phyloP scores from a whole-genome alignment of 306 rosid species.

The Glycine tomentella region DNA sequence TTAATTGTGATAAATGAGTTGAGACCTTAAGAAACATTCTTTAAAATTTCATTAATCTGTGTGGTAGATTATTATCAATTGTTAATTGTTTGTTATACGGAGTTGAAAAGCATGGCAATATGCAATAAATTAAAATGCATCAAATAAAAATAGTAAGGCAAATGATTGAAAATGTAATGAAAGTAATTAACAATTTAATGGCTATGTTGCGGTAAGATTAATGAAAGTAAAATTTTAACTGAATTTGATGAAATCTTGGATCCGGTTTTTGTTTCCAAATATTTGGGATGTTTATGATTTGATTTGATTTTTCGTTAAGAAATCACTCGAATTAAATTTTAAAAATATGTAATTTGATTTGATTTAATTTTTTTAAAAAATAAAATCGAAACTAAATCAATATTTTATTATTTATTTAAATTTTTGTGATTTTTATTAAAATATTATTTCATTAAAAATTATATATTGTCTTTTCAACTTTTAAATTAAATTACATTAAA shows the following conservation, averaged over 20 bases:
- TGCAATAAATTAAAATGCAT: not conserved
- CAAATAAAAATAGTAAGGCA: not conserved
- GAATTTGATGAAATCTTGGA: not conserved
- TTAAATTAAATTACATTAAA: no score
- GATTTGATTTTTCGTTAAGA: no score
- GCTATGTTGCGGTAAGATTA: not conserved
- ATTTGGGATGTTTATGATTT: no score
- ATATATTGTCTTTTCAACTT: no score
- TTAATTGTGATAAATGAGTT: slow-evolving; percentile 27
- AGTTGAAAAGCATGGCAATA: not conserved
- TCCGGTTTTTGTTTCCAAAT: not conserved
- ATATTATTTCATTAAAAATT: no score
- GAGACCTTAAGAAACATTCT: not conserved
- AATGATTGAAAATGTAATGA: not conserved
- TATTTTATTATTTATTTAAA: no score
- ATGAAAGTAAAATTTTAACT: not conserved
- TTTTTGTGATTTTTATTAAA: no score
- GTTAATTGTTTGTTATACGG: not conserved
- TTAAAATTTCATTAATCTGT: not conserved
- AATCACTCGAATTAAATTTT: no score
- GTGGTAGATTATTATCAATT: not conserved
- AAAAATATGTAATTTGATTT: no score
- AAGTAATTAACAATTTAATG: not conserved
- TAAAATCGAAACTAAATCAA: no score
- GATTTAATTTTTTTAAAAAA: no score